Conservation (phyloP, 2,329 filamentous ascomycete species). For the Phaeoacremonium minimum region DNA sequence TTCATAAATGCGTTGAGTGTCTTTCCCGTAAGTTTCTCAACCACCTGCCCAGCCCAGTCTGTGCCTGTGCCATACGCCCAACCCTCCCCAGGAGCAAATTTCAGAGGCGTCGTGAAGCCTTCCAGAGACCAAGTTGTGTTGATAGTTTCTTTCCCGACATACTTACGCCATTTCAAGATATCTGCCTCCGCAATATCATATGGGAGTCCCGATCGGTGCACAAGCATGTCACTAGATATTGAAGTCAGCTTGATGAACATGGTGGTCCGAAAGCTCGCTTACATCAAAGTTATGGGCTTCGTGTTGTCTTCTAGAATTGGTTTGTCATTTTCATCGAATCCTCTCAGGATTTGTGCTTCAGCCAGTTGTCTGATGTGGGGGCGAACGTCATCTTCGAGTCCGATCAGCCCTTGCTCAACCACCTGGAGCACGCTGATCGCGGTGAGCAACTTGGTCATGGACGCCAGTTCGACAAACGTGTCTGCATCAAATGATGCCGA, state of each 20-base stretch:
- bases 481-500: constrained; percentile 20
- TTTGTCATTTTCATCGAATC: constrained; percentile 27
- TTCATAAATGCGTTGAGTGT: constrained; percentile 17
- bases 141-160: constrained; percentile 3
- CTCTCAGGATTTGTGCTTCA: constrained; percentile 34
- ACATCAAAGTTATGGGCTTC: constrained; percentile 35
- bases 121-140: constrained; percentile 11
- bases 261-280: no score
- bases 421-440: constrained; percentile 31
- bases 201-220: constrained; percentile 36
- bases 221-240: constrained; percentile 39
- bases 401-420: constrained; percentile 26
- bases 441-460: constrained; percentile 38
- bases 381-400: constrained; percentile 30
- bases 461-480: constrained; percentile 29
- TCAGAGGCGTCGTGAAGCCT: constrained; percentile 17
- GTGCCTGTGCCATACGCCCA: constrained; percentile 23
- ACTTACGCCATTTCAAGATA: constrained; percentile 7
- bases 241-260: no score
- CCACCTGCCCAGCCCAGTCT: constrained; percentile 21
- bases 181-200: constrained; percentile 31
- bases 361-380: constrained; percentile 36
- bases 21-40: constrained; percentile 15
- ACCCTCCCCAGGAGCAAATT: constrained; percentile 20
- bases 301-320: constrained; percentile 20